These are phyloP conservation scores for Termitomyces sp. DNA, from an alignment of 768 basidiomycete genomes.

Conservation along the genomic window DNA sequence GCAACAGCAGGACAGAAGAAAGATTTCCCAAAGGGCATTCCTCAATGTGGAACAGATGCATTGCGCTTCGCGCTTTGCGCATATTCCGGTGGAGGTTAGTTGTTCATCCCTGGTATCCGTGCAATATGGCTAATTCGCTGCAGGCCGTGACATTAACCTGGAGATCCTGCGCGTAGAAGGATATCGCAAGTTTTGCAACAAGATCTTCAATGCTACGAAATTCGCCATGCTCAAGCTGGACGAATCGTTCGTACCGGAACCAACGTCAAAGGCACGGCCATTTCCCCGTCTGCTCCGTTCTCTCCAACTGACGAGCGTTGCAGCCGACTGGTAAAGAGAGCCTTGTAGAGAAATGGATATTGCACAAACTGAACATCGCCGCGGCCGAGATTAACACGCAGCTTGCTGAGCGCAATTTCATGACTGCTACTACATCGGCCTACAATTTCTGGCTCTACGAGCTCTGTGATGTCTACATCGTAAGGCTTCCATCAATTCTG, in stretches of 20 bases:
- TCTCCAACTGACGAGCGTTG: constrained; percentile 5
- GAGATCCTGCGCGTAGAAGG: constrained; percentile 96
- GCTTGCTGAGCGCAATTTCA: constrained; percentile 83
- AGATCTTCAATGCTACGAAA: constrained; percentile 98
- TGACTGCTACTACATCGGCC: constrained; percentile 77
- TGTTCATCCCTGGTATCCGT: neutral
- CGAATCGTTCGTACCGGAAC: constrained; percentile 70
- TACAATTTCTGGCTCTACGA: constrained; percentile 99
- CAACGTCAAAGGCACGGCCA: constrained; percentile 66
- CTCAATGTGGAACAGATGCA: constrained; percentile 97
- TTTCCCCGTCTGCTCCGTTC: constrained; percentile 5
- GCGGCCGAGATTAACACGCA: constrained; percentile 69
- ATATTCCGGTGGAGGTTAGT: constrained; percentile 80
- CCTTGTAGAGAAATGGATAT: constrained; percentile 91
- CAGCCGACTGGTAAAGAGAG: constrained; percentile 88
- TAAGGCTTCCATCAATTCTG: constrained; percentile 28
- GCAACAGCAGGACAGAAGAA: constrained; percentile 97
- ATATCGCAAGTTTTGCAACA: constrained; percentile 99
- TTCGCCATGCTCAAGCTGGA: constrained; percentile 99
- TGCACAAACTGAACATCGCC: constrained; percentile 88
- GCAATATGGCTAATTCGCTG: neutral
- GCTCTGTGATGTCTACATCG: constrained; percentile 98
- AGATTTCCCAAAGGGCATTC: constrained; percentile 98
- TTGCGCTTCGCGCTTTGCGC: constrained; percentile 92
- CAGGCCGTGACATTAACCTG: constrained; percentile 94